phyloP scores from a whole-genome alignment of 2,329 filamentous ascomycete genomes.

The Rhinocladiella similis region DNA sequence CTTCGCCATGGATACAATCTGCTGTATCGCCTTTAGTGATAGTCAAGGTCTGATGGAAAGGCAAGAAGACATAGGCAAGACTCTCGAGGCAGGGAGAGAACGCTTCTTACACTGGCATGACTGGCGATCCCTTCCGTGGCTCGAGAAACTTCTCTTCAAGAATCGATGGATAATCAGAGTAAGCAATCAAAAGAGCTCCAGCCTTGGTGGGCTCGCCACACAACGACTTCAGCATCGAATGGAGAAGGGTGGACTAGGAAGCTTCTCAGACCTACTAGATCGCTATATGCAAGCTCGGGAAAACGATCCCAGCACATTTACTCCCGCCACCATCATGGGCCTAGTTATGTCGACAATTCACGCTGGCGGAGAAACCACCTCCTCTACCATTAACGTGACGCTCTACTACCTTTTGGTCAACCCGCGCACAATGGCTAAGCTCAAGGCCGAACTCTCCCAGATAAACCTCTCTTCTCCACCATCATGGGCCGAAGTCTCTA shows the following conservation, averaged over 20 bases:
- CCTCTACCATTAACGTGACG: constrained; percentile 6
- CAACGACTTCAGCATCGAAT: constrained; percentile 5
- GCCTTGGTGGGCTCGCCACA: constrained; percentile 3
- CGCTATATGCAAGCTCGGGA: constrained; percentile 74
- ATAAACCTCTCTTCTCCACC: constrained; percentile 3
- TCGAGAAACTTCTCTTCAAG: constrained; percentile 10
- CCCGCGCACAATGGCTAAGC: constrained; percentile 7
- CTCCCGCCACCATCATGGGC: constrained; percentile 6
- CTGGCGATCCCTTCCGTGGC: background rate
- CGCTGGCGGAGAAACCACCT: constrained; percentile 19
- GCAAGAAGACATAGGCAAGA: background rate
- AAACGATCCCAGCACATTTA: constrained; percentile 13
- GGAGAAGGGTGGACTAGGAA: constrained; percentile 2
- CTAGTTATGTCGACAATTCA: constrained; percentile 17
- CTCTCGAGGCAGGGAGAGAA: background rate
- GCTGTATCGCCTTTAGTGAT: constrained; percentile 1
- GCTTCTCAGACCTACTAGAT: constrained; percentile 67
- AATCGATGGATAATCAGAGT: constrained; percentile 6
- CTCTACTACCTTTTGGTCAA: constrained; percentile 50
- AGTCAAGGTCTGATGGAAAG: background rate
- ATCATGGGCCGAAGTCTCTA: constrained; percentile 56
- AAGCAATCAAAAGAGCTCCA: background rate
- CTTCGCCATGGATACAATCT: constrained; percentile 1
- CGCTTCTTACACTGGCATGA: background rate
- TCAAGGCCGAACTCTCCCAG: constrained; percentile 12